A percentile compares a stretch with the other conserved stretches of the same genome.
Evolutionary conservation across 2,329 filamentous ascomycete genomes (phyloP).

Genomic region (Botrytis cinerea): DNA sequence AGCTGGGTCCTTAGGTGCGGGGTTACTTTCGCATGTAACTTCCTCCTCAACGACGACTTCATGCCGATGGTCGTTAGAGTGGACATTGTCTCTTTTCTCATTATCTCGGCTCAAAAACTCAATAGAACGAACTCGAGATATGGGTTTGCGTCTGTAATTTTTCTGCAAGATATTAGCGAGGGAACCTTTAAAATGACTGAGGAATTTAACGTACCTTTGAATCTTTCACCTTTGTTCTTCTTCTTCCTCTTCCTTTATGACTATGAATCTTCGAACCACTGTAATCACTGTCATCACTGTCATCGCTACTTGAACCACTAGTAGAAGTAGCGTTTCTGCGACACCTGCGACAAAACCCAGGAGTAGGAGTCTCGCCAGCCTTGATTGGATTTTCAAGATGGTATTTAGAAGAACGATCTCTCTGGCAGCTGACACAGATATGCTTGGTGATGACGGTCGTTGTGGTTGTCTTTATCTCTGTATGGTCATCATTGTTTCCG

Average conservation of each 20-base stretch:
- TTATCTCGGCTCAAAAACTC: background rate
- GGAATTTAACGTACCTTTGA: background rate
- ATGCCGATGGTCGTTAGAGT: background rate
- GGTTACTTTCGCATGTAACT: background rate
- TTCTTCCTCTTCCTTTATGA: background rate
- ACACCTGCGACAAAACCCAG: constrained; percentile 45
- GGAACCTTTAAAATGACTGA: background rate
- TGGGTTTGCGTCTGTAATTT: background rate
- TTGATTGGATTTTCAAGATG: constrained; percentile 43
- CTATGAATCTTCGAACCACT: background rate
- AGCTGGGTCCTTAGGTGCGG: background rate
- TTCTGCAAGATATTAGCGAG: background rate
- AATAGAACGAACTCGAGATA: background rate
- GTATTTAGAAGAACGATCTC: constrained; percentile 46
- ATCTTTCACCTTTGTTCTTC: background rate
- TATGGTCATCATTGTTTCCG: background rate
- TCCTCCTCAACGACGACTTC: constrained; percentile 3
- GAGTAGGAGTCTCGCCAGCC: constrained; percentile 40
- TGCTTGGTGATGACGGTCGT: constrained; percentile 42
- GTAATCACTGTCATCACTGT: constrained; percentile 20
- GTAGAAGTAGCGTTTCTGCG: constrained; percentile 40
- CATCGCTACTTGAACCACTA: constrained; percentile 27
- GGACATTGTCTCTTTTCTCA: background rate
- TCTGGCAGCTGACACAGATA: constrained; percentile 49
- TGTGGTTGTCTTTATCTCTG: constrained; percentile 2